Percentiles rank a stretch among this genome's conserved stretches.
Conservation (phyloP, 1,284 basidiomycete genomes). For the Tremellales sp. region DNA sequence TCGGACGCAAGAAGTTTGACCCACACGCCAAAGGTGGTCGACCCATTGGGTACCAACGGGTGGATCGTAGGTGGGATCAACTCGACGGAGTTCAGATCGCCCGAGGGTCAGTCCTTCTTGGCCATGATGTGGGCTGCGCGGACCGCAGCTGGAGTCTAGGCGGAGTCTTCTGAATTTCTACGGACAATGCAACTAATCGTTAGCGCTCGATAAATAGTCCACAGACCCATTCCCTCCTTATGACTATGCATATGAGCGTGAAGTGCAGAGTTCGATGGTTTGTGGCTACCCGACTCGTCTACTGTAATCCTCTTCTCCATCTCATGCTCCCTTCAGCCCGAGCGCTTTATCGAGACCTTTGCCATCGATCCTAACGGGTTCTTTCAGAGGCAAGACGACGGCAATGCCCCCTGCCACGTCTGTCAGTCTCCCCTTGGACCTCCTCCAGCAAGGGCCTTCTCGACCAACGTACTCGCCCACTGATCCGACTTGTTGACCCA, state of each 20-base stretch:
- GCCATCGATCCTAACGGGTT: constrained; percentile 10
- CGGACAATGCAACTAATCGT: no score
- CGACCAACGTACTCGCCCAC: constrained; percentile 11
- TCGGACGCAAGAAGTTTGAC: background rate
- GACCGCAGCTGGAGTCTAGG: constrained; percentile 22
- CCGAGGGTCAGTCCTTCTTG: constrained; percentile 36
- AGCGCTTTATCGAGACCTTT: constrained; percentile 11
- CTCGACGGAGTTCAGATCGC: constrained; percentile 14
- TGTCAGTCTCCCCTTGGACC: background rate
- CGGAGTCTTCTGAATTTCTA: constrained; percentile 5
- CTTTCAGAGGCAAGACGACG: constrained; percentile 7
- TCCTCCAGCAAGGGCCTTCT: background rate
- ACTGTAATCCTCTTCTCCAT: constrained; percentile 12
- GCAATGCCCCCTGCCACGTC: constrained; percentile 8
- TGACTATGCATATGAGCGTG: no score
- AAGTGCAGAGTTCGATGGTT: no score
- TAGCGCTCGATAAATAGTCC: no score
- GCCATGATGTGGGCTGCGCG: constrained; percentile 40
- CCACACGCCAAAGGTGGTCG: constrained; percentile 19
- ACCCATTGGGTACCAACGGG: constrained; percentile 29
- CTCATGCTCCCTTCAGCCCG: constrained; percentile 3
- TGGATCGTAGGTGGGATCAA: constrained; percentile 21
- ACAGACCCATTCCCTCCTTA: no score
- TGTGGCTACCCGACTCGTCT: background rate
- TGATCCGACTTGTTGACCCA: constrained; percentile 15